Evolutionary conservation across 768 basidiomycete species (phyloP).

Genomic region (Panaeolus papilionaceus): DNA sequence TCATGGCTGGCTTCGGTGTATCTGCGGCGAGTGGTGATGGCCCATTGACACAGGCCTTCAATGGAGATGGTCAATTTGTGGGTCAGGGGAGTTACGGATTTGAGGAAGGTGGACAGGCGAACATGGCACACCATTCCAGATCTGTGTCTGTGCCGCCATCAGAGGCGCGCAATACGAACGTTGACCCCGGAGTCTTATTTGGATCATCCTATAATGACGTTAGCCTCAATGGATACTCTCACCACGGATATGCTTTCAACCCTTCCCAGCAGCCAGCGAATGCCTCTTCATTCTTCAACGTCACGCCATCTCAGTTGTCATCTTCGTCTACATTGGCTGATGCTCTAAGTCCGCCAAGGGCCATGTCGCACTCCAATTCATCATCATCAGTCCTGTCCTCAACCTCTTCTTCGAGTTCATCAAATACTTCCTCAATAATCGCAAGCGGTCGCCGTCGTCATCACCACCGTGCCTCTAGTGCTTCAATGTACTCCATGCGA

Average conservation of each 20-base stretch:
- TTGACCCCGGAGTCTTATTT: neutral
- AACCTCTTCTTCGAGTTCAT: slow-evolving; percentile 16
- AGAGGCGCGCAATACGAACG: slow-evolving; percentile 51
- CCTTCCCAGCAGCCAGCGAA: slow-evolving; percentile 21
- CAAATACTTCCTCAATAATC: neutral
- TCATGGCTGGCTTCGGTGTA: slow-evolving; percentile 5
- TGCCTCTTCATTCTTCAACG: slow-evolving; percentile 17
- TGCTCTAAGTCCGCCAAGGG: slow-evolving; percentile 11
- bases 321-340: slow-evolving; percentile 16
- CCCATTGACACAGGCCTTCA: neutral
- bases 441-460: neutral
- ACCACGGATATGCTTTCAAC: slow-evolving; percentile 29
- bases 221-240: slow-evolving; percentile 32
- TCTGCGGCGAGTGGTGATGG: neutral
- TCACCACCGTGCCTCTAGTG: slow-evolving; percentile 6
- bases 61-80: neutral
- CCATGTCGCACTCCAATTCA: slow-evolving; percentile 15
- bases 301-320: slow-evolving; percentile 18
- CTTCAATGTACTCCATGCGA: slow-evolving; percentile 6
- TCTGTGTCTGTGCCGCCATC: slow-evolving; percentile 61
- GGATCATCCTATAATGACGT: slow-evolving; percentile 15
- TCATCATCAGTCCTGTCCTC: slow-evolving; percentile 17
- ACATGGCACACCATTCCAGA: slow-evolving; percentile 44
- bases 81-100: neutral
- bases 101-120: neutral